Percentiles rank a stretch among this genome's conserved stretches.
phyloP scores from a whole-genome alignment of 495 filamentous ascomycete genomes.

The Cercophora sp. region DNA sequence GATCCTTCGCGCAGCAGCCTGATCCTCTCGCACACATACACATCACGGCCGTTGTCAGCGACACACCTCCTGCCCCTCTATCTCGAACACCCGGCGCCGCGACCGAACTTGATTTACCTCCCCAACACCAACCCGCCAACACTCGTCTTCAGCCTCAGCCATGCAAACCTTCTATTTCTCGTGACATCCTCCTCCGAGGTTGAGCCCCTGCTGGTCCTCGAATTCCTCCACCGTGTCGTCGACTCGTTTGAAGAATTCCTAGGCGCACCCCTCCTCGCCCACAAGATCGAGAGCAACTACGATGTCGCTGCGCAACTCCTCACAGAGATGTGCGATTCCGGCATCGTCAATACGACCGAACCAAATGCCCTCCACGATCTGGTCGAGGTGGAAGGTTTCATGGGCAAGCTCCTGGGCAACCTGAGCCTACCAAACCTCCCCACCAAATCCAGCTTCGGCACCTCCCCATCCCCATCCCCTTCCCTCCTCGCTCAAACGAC shows the following conservation, averaged over 20 bases:
- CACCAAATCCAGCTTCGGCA: slow-evolving; percentile 20
- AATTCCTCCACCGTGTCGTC: slow-evolving; percentile 89
- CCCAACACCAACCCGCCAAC: slow-evolving; percentile 80
- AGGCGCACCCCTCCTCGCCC: slow-evolving; percentile 78
- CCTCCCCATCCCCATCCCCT: slow-evolving; percentile 20
- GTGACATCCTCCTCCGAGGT: slow-evolving; percentile 76
- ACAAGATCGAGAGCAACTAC: slow-evolving; percentile 83
- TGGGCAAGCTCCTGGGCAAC: slow-evolving; percentile 86
- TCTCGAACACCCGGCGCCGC: slow-evolving; percentile 74
- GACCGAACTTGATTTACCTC: slow-evolving; percentile 81
- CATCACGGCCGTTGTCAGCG: slow-evolving; percentile 74
- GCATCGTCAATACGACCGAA: slow-evolving; percentile 84
- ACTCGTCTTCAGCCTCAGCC: slow-evolving; percentile 77
- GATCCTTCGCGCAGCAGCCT: slow-evolving; percentile 35
- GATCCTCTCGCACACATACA: slow-evolving; percentile 54
- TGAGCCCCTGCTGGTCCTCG: slow-evolving; percentile 90
- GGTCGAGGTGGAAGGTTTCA: slow-evolving; percentile 82
- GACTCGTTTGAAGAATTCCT: slow-evolving; percentile 95
- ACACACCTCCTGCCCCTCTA: slow-evolving; percentile 77
- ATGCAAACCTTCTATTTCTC: slow-evolving; percentile 85
- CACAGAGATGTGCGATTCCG: slow-evolving; percentile 94
- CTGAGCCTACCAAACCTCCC: slow-evolving; percentile 78
- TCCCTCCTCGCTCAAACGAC: slow-evolving; percentile 38
- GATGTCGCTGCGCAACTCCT: slow-evolving; percentile 93
- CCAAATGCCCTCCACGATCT: slow-evolving; percentile 88